These are phyloP conservation scores for Chalara sp. DNA, from an alignment of 2,329 filamentous ascomycete genomes.

Conservation along the genomic window DNA sequence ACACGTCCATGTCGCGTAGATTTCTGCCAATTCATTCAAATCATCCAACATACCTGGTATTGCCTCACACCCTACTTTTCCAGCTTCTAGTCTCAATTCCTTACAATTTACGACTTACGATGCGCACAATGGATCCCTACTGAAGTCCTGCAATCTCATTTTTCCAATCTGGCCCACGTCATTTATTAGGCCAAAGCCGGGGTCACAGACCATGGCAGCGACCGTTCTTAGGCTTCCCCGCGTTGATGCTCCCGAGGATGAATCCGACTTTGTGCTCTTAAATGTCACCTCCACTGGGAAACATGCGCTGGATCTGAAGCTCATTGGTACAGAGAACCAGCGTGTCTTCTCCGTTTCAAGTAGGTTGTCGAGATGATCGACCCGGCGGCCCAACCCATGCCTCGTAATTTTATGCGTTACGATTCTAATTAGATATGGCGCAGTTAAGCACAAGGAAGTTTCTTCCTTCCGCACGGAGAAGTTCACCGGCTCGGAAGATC, in stretches of 20 bases:
- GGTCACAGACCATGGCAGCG: conserved; percentile 9
- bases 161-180: background rate
- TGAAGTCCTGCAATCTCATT: background rate
- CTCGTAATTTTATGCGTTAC: conserved; percentile 22
- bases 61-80: no score
- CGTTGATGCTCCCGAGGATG: conserved; percentile 43
- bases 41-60: no score
- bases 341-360: conserved; percentile 20
- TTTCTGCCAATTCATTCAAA: no score
- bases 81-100: no score
- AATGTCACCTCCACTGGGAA: conserved; percentile 45
- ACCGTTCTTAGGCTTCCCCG: conserved; percentile 51
- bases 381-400: conserved; percentile 13
- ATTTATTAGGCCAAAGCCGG: no score
- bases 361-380: conserved; percentile 19
- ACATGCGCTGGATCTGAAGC: conserved; percentile 53
- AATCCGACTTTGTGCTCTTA: conserved; percentile 51
- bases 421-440: conserved; percentile 17
- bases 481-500: conserved; percentile 48
- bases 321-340: conserved; percentile 56
- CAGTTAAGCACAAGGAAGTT: conserved; percentile 51
- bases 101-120: no score
- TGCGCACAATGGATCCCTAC: no score
- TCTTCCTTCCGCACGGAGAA: conserved; percentile 46
- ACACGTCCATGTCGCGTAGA: no score